phyloP scores from a whole-genome alignment of 139 green algal genomes.

The Cymbomonas tetramitiformis region DNA sequence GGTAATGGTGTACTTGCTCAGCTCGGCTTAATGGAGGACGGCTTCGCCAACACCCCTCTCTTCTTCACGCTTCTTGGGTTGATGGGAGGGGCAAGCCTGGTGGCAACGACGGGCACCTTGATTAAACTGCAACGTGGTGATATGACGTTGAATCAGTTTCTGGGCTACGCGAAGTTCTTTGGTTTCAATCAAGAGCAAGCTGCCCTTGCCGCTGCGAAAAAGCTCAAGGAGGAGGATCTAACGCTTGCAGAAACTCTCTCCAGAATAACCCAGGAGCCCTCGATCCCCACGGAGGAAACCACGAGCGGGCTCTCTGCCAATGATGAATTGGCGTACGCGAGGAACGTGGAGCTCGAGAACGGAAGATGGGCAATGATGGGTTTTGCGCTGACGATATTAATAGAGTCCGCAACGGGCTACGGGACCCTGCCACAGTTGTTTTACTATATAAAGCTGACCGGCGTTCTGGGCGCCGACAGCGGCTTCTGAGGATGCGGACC shows the following conservation, averaged over 20 bases:
- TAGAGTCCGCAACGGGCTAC: constrained; percentile 1
- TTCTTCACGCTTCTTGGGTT: not conserved
- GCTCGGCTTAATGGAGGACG: not conserved
- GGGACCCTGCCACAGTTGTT: not conserved
- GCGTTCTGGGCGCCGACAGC: not conserved
- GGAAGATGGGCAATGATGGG: constrained; percentile 7
- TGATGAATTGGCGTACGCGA: not conserved
- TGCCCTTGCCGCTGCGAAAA: not conserved
- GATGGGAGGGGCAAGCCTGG: no score
- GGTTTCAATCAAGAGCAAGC: not conserved
- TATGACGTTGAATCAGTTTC: not conserved
- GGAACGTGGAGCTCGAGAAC: constrained; percentile 11
- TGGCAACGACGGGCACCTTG: no score
- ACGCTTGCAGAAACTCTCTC: no score
- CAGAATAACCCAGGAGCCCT: no score
- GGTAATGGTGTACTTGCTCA: not conserved
- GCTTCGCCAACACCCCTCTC: not conserved
- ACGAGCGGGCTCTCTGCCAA: no score
- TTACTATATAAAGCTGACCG: not conserved
- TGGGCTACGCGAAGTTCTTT: not conserved
- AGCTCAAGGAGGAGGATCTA: not conserved
- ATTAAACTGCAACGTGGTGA: not conserved
- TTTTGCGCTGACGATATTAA: not conserved
- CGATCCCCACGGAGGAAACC: not conserved
- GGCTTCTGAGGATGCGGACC: no score